Base-by-base conservation (phyloP, 2,329 filamentous ascomycete genomes). In the Periconia macrospinosa region DNA sequence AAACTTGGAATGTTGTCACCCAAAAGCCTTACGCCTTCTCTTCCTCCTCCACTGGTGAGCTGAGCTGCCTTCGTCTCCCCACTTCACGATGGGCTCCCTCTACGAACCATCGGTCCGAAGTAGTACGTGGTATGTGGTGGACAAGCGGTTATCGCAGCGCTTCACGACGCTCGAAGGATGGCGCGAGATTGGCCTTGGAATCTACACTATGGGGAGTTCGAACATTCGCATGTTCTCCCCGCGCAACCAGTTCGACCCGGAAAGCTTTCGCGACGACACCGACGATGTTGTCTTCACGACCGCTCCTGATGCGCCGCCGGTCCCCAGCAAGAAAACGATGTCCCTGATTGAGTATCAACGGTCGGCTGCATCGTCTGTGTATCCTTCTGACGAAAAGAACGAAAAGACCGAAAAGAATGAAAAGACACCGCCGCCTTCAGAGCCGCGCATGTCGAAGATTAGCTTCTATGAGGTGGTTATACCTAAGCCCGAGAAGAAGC, bases 151-250 rank as follows among this genome's bases (percentile, higher is more conserved):
- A 17, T 57, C 60, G 17, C 33, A 55, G 41, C 54, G 58, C 27
- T 60, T 62, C 50, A 62, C 60, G 15, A 62, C 60, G 19, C 52
- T 62, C 5, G 54, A 57, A 54, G 60, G 60, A 57, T 62, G 60
- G 60, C 49, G 58, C 15, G 60, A 62, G 46, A 52, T 62, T 27
- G 58, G 55, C 8, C 15, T 37, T 1, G 60, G 60, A 6, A 56
- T 59, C 17, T 62, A 56, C 50, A 49, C 56, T 17, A 62, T 62
- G 58, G 54, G 54, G 5, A 55, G 45, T 23, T 56, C 50, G 15
- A 37, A 58, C 41, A 55, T 62, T 45, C 58, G 56, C 45, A 57
- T 60, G 47, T 57, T 62, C 19, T 49, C 48, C 1, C 41, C 55
- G 17, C 50, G 49, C 9, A 50, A 62, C 40, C 58, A 60, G 30